Conservation (phyloP, 1,284 basidiomycete genomes). For the Fomitopsis palustris region DNA sequence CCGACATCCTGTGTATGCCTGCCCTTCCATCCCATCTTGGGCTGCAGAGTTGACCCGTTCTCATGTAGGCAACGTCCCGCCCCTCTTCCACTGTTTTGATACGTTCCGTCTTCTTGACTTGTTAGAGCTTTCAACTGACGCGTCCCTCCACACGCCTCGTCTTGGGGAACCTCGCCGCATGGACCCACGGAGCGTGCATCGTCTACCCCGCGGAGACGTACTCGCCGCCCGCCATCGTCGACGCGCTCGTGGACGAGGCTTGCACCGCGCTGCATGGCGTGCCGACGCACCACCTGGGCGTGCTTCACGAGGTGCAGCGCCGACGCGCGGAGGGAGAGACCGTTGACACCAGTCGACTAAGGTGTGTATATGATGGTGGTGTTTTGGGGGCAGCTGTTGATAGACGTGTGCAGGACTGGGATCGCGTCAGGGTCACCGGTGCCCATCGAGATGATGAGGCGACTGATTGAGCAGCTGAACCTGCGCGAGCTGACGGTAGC, state of each 20-base stretch:
- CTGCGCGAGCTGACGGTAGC: slow-evolving; percentile 71
- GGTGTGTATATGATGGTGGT: slow-evolving; percentile 35
- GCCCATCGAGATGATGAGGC: slow-evolving; percentile 77
- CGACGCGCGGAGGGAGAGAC: slow-evolving; percentile 42
- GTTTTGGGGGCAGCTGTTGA: neutral
- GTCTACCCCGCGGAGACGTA: slow-evolving; percentile 74
- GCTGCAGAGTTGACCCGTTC: neutral
- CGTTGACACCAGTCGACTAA: slow-evolving; percentile 46
- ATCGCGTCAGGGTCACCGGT: slow-evolving; percentile 78
- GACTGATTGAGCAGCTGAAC: slow-evolving; percentile 62
- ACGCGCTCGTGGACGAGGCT: slow-evolving; percentile 60
- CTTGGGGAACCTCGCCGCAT: slow-evolving; percentile 78
- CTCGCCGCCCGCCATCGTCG: slow-evolving; percentile 60
- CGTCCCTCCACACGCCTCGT: slow-evolving; percentile 55
- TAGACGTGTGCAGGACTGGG: slow-evolving; percentile 51
- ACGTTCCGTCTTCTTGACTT: no score
- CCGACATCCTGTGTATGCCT: slow-evolving; percentile 64
- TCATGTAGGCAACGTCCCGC: slow-evolving; percentile 68
- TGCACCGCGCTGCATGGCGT: slow-evolving; percentile 84
- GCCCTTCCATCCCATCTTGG: no score
- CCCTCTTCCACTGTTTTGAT: slow-evolving; percentile 78
- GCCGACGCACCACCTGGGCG: slow-evolving; percentile 79
- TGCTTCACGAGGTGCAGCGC: slow-evolving; percentile 63
- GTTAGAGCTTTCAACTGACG: slow-evolving; percentile 1
- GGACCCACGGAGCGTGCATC: slow-evolving; percentile 70